Percentiles rank a stretch among this genome's conserved stretches.
Conservation (phyloP, 2,329 filamentous ascomycete genomes). For the Cercospora zeina region DNA sequence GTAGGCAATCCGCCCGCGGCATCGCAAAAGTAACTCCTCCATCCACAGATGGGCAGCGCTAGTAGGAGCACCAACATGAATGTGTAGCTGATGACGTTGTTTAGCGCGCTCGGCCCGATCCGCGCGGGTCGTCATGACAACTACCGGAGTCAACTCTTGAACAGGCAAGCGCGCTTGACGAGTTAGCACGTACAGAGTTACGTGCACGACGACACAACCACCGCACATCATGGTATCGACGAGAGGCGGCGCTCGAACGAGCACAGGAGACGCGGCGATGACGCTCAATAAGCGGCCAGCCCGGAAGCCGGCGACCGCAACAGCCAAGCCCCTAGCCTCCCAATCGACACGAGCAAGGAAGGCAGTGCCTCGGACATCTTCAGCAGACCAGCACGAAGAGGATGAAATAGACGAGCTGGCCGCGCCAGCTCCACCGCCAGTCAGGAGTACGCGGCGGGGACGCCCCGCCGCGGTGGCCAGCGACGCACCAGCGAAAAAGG, state of each 20-base stretch:
- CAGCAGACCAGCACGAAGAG: conserved; percentile 15
- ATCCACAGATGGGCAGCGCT: background rate
- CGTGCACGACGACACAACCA: conserved; percentile 14
- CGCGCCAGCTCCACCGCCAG: conserved; percentile 18
- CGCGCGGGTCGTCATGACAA: conserved; percentile 1
- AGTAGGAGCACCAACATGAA: background rate
- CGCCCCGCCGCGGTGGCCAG: conserved; percentile 22
- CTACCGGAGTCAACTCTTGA: background rate
- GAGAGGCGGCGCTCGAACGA: conserved; percentile 36
- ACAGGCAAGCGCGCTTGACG: background rate
- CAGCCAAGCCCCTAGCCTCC: conserved; percentile 16
- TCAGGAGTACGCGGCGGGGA: conserved; percentile 20
- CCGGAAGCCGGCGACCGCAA: conserved; percentile 34
- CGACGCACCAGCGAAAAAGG: conserved; percentile 16
- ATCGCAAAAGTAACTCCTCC: conserved; percentile 2
- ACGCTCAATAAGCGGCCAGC: conserved; percentile 41
- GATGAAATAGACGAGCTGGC: conserved; percentile 24
- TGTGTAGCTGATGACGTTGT: background rate
- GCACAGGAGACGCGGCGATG: conserved; percentile 21
- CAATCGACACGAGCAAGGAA: conserved; percentile 32
- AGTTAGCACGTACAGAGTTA: background rate
- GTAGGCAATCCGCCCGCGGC: background rate
- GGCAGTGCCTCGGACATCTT: conserved; percentile 17
- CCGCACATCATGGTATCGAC: conserved; percentile 41
- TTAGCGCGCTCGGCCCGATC: background rate